Evolutionary conservation across 257 asterid genomes (phyloP), one percentile per base, ranked within the genome.

Genomic region (Nicotiana noctiflora): DNA sequence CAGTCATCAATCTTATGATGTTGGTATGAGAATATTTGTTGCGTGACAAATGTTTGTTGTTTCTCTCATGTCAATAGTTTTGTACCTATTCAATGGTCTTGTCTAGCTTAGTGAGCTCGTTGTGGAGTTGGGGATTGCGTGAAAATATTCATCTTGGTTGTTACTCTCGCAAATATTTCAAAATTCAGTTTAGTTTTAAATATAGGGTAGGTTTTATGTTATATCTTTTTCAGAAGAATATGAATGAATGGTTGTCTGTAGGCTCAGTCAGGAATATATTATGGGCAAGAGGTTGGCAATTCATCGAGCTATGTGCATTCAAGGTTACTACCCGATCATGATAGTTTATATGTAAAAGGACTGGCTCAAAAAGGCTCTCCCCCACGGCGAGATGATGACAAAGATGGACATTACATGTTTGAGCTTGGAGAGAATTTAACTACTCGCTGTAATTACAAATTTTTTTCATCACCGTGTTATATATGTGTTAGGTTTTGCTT

Each of bases 371-470:
- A 87, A 88, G 87, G 90, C 86, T 88, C 91, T 82, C 91, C 91
- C 79, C 91, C 91, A 17, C 79, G 87, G 89, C 87, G 91, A 84
- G 88, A 88, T 61, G 91, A 88, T 66, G 89, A 88, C 85, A 88
- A 88, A 87, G 89, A 88, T 86, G 91, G 91, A 83, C 90, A 88
- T 88, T 88, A 86, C 85, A 77, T 86, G 32, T 88, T 88, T 88
- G 90, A 83, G 86, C 90, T 88, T 87, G 91, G 91, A 79, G 91
- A 88, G 84, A 88, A 88, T 88, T 86, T 88, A 86, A 88, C 91
- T 76, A 83, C 88, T 82, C 91, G 90, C 85, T 88, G 91, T 88
- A 88, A 88, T 86, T 82, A 86, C 82, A 52, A 32, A 84, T 82
- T 81, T 68, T 82, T 83, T 53, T 55, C 79, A 80, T 84, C 75